phyloP scores from a whole-genome alignment of 2,329 filamentous ascomycete genomes.

The Cadophora sp. region DNA sequence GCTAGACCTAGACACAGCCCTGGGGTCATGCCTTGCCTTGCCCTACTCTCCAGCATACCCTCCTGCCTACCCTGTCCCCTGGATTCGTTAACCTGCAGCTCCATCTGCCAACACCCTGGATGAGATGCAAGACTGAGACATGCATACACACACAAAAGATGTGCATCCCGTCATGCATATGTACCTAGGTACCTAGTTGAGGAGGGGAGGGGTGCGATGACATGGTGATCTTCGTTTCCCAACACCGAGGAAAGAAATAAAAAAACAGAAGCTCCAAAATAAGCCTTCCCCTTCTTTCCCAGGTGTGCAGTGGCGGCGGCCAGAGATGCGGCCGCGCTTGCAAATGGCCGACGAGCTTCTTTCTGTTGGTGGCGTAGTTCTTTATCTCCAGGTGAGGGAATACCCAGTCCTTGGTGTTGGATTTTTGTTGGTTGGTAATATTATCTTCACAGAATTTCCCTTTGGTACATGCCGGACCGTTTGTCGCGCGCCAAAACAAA shows the following conservation, averaged over 20 bases:
- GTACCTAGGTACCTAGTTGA: too few relatives aligned
- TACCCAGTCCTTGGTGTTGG: neutral
- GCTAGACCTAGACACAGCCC: neutral
- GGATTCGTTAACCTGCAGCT: slow-evolving; percentile 10
- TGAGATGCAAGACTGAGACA: slow-evolving; percentile 7
- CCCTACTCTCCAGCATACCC: neutral
- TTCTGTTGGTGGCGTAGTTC: slow-evolving; percentile 1
- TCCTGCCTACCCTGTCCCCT: neutral
- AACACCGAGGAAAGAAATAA: neutral
- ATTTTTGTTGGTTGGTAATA: neutral
- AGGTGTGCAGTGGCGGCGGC: neutral
- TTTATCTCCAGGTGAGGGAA: neutral
- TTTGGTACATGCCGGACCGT: neutral
- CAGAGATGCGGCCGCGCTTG: neutral
- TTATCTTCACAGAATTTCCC: neutral
- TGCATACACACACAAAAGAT: slow-evolving; percentile 1
- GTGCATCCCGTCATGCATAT: neutral
- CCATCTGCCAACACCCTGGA: neutral
- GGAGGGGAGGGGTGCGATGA: neutral
- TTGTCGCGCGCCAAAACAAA: neutral
- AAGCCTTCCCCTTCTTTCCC: neutral
- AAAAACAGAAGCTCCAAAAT: neutral
- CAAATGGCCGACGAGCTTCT: neutral
- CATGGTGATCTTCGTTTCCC: neutral
- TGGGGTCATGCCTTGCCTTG: too few relatives aligned